phyloP scores from a whole-genome alignment of 2,329 filamentous ascomycete species.

The Botrytis pseudocinerea region DNA sequence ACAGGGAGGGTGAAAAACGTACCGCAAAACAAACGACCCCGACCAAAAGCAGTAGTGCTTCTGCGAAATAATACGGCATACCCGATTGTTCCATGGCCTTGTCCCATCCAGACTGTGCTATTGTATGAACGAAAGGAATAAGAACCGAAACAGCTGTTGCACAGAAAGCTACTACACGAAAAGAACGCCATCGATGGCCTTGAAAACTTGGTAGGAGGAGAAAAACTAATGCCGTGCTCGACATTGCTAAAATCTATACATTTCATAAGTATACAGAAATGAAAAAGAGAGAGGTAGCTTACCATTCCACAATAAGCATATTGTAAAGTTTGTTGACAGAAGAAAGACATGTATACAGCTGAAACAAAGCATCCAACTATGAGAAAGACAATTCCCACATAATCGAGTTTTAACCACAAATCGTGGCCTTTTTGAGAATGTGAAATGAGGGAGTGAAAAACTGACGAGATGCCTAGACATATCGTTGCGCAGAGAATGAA shows the following conservation, averaged over 20 bases:
- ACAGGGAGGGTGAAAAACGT: neutral
- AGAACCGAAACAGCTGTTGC: constrained; percentile 31
- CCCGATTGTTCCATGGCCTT: constrained; percentile 28
- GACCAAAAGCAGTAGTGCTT: constrained; percentile 26
- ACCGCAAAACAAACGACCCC: constrained; percentile 28
- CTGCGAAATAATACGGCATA: constrained; percentile 30
- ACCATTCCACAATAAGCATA: constrained; percentile 44
- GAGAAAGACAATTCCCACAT: constrained; percentile 43
- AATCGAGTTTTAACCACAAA: constrained; percentile 46
- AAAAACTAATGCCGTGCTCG: constrained; percentile 41
- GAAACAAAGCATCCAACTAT: constrained; percentile 45
- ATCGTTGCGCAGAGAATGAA: constrained; percentile 43
- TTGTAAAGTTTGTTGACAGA: constrained; percentile 42
- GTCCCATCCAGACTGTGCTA: constrained; percentile 26
- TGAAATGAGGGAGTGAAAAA: constrained; percentile 46
- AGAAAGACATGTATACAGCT: constrained; percentile 46
- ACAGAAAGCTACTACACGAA: constrained; percentile 32
- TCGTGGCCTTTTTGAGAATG: constrained; percentile 43
- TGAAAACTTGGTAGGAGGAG: constrained; percentile 32
- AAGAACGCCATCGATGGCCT: constrained; percentile 30
- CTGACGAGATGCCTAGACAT: constrained; percentile 44
- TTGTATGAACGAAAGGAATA: constrained; percentile 31
- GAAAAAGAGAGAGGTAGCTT: constrained; percentile 25
- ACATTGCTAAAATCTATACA: constrained; percentile 43
- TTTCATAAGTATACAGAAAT: neutral